Evolutionary conservation across 306 rosid genomes (phyloP).

Genomic region (Ormosia emarginata): DNA sequence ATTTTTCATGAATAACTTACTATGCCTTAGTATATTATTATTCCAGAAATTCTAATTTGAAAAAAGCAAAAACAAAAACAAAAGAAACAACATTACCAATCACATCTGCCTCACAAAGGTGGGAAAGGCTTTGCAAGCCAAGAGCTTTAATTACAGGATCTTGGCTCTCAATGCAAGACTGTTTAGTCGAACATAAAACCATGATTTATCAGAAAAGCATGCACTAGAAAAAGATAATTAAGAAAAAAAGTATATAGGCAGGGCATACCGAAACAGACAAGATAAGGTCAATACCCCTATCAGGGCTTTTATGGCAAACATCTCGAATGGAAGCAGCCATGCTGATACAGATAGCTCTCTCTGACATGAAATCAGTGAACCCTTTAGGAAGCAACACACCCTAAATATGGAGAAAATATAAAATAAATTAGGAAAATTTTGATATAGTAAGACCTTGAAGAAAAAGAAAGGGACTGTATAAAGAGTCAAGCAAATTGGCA

Average conservation of each 20-base stretch:
- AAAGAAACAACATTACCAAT: slow-evolving; percentile 51
- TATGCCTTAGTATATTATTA: background rate
- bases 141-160: slow-evolving; percentile 76
- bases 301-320: slow-evolving; percentile 86
- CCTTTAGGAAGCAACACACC: slow-evolving; percentile 65
- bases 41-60: background rate
- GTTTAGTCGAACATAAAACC: slow-evolving; percentile 31
- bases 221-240: slow-evolving; percentile 24
- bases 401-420: slow-evolving; percentile 43
- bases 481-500: slow-evolving; percentile 10
- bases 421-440: slow-evolving; percentile 16
- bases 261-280: slow-evolving; percentile 87
- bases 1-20: slow-evolving; percentile 1
- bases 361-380: slow-evolving; percentile 55
- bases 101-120: slow-evolving; percentile 92
- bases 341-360: slow-evolving; percentile 74
- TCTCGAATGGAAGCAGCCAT: slow-evolving; percentile 86
- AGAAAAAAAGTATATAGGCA: slow-evolving; percentile 4
- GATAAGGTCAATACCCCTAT: slow-evolving; percentile 93
- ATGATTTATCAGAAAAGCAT: slow-evolving; percentile 26
- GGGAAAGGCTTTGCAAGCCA: slow-evolving; percentile 92
- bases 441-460: background rate
- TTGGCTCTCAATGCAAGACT: slow-evolving; percentile 85
- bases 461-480: background rate
- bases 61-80: background rate